Conservation (phyloP, 768 basidiomycete genomes). For the Boletus vermiculosoides region DNA sequence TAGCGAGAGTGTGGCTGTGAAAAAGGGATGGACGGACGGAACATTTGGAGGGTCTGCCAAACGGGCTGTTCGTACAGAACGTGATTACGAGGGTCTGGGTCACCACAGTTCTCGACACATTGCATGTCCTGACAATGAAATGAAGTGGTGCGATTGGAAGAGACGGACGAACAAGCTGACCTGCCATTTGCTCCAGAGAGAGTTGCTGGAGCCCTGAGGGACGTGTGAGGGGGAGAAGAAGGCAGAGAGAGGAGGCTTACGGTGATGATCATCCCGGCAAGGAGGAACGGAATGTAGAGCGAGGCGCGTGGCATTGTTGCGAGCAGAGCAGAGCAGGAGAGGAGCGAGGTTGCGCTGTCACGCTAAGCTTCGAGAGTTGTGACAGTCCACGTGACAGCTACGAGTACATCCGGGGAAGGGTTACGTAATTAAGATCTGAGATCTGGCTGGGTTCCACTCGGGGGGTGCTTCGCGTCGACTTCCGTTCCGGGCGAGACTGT, state of each 20-base stretch:
- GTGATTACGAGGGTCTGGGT: conserved; percentile 56
- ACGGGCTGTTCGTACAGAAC: conserved; percentile 93
- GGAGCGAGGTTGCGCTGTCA: conserved; percentile 9
- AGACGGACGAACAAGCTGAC: conserved; percentile 31
- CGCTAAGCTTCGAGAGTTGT: conserved; percentile 8
- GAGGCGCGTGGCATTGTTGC: conserved; percentile 58
- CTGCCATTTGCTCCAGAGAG: conserved; percentile 84
- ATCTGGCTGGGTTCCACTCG: conserved; percentile 22
- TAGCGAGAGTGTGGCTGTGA: conserved; percentile 16
- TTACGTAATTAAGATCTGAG: conserved; percentile 22
- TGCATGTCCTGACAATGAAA: conserved; percentile 76
- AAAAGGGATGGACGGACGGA: conserved; percentile 52
- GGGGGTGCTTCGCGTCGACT: conserved; percentile 34
- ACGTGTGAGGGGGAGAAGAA: neutral
- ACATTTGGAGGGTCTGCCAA: conserved; percentile 91
- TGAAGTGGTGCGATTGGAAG: neutral
- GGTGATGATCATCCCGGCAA: conserved; percentile 91
- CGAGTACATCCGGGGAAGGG: neutral
- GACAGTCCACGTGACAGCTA: conserved; percentile 18
- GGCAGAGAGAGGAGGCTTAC: conserved; percentile 36
- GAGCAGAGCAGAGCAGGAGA: neutral
- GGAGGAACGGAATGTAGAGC: conserved; percentile 72
- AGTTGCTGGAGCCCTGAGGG: conserved; percentile 72
- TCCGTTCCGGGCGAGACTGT: conserved; percentile 24
- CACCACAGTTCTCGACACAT: conserved; percentile 91